These are phyloP conservation scores for Globisporangium takayamanum DNA, from an alignment of 352 stramenopile species.

Conservation along the genomic window DNA sequence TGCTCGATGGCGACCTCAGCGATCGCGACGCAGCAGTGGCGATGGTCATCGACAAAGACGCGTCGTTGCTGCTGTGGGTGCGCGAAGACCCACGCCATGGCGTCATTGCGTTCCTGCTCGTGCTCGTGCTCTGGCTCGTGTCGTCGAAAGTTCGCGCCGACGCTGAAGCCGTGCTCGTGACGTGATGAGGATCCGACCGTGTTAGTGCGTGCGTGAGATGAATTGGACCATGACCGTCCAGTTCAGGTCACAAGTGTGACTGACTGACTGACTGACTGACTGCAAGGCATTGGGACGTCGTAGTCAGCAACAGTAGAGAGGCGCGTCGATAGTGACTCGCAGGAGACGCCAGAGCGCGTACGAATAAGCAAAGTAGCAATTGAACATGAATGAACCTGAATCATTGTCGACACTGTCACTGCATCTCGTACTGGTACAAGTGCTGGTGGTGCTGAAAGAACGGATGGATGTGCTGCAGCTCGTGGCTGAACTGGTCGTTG, in stretches of 20 bases:
- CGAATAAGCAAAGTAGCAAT: no score
- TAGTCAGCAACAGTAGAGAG: no score
- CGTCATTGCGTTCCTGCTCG: constrained; percentile 46
- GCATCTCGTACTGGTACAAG: background rate
- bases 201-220: background rate
- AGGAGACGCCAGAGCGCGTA: no score
- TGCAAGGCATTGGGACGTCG: background rate
- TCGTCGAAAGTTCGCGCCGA: constrained; percentile 3
- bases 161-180: constrained; percentile 4
- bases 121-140: constrained; percentile 53
- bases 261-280: background rate
- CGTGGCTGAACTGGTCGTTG: constrained; percentile 22
- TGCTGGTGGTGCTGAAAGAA: constrained; percentile 3
- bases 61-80: constrained; percentile 63
- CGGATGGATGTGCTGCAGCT: constrained; percentile 13
- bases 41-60: constrained; percentile 41
- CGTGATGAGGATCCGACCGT: background rate
- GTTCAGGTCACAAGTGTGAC: no score
- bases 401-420: background rate
- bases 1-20: constrained; percentile 15
- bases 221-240: background rate
- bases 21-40: constrained; percentile 13
- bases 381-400: no score
- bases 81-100: constrained; percentile 61
- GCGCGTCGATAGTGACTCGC: no score